phyloP scores from a whole-genome alignment of 2,329 filamentous ascomycete species.

The Alternaria gaisen region DNA sequence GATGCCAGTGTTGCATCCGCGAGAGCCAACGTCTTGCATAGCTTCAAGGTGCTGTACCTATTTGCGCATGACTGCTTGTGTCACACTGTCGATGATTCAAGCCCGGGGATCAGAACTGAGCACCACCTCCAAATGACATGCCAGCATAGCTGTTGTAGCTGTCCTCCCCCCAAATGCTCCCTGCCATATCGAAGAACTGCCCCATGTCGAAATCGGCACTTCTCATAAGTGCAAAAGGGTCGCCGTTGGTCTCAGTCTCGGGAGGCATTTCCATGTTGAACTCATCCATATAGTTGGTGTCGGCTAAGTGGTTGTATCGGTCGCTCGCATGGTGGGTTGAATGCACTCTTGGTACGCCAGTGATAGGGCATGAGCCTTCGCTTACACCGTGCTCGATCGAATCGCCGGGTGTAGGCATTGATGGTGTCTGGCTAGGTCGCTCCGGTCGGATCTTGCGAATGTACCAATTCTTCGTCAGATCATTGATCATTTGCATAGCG shows the following conservation, averaged over 20 bases:
- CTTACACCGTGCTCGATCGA: constrained; percentile 18
- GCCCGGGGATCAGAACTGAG: background rate
- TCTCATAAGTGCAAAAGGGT: constrained; percentile 37
- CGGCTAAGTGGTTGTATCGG: background rate
- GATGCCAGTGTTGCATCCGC: background rate
- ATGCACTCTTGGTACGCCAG: constrained; percentile 8
- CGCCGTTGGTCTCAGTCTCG: constrained; percentile 7
- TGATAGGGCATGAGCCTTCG: constrained; percentile 19
- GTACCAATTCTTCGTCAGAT: constrained; percentile 43
- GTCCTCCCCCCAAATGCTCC: constrained; percentile 41
- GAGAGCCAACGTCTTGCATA: background rate
- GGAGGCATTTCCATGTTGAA: constrained; percentile 10
- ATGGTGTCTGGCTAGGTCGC: constrained; percentile 3
- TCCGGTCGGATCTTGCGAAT: constrained; percentile 32
- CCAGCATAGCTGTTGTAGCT: constrained; percentile 24
- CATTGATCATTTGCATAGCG: constrained; percentile 42
- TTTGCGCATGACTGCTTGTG: background rate
- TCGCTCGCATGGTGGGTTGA: background rate
- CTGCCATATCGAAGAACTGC: constrained; percentile 41
- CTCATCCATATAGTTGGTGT: constrained; percentile 10
- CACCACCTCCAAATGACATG: constrained; percentile 37
- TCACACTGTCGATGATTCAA: background rate
- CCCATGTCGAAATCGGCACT: constrained; percentile 45
- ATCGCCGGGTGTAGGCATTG: constrained; percentile 2
- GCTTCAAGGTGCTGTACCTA: background rate